Percentiles rank a stretch among this genome's conserved stretches.
Evolutionary conservation across 2,329 filamentous ascomycete species (phyloP).

Genomic region (Penicillium sumatraense): DNA sequence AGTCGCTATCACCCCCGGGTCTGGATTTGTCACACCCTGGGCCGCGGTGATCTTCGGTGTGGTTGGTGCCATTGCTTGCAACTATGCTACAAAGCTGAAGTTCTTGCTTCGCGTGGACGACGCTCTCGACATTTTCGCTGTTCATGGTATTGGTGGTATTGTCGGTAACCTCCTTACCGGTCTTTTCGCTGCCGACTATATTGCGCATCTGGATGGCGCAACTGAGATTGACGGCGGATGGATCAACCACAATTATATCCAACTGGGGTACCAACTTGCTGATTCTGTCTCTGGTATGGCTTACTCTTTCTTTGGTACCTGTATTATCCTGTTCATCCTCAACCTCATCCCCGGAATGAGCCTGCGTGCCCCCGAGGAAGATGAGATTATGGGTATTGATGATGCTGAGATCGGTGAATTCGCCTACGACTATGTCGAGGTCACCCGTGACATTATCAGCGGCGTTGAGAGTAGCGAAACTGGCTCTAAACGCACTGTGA

Average conservation of each 20-base stretch:
- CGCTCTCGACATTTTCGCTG: constrained; percentile 85
- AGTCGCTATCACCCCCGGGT: constrained; percentile 86
- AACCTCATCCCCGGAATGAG: constrained; percentile 77
- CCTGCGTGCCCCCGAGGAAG: constrained; percentile 75
- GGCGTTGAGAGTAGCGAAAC: constrained; percentile 36
- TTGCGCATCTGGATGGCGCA: constrained; percentile 76
- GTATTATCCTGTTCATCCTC: constrained; percentile 78
- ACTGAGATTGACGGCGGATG: constrained; percentile 74
- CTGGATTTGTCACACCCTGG: constrained; percentile 85
- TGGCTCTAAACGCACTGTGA: constrained; percentile 36
- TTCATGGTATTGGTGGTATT: constrained; percentile 77
- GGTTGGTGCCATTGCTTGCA: constrained; percentile 76
- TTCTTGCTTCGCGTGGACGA: constrained; percentile 81
- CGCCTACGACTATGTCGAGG: constrained; percentile 92
- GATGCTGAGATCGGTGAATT: constrained; percentile 92
- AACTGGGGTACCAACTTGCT: constrained; percentile 81
- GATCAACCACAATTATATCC: constrained; percentile 82
- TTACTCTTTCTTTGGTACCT: constrained; percentile 80
- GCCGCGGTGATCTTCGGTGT: constrained; percentile 79
- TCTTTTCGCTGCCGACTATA: constrained; percentile 83
- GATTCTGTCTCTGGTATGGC: constrained; percentile 75
- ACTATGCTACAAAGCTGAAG: constrained; percentile 91
- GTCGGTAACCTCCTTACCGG: constrained; percentile 79
- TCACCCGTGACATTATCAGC: constrained; percentile 70
- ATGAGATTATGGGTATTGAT: constrained; percentile 83